Conservation (phyloP, 176 grass and related monocot genomes). For the Calamus simplicifolius region DNA sequence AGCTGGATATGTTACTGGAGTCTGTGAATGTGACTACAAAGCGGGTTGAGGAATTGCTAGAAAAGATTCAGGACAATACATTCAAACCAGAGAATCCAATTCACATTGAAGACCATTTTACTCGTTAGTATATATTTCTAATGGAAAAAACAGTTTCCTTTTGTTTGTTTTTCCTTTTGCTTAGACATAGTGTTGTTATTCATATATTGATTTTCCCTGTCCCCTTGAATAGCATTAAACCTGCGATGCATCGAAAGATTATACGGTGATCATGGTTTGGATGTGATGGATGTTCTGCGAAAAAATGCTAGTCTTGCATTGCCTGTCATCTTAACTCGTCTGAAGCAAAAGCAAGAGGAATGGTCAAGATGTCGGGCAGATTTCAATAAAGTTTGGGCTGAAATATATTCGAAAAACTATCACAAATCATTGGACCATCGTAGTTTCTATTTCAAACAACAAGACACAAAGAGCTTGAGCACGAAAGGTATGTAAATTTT, state of each 20-base stretch:
- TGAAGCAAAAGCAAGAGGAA: constrained; percentile 77
- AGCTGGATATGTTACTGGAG: constrained; percentile 30
- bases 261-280: constrained; percentile 72
- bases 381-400: constrained; percentile 80
- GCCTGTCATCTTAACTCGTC: constrained; percentile 66
- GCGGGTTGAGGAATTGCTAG: constrained; percentile 24
- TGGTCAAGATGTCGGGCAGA: constrained; percentile 66
- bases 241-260: constrained; percentile 64
- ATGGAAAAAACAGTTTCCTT: background rate
- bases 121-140: constrained; percentile 7
- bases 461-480: constrained; percentile 67
- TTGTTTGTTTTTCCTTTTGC: constrained; percentile 9
- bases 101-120: constrained; percentile 17
- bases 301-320: constrained; percentile 62
- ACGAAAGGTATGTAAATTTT: constrained; percentile 43
- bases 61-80: constrained; percentile 16
- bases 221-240: constrained; percentile 42
- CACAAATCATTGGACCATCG: constrained; percentile 80
- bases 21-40: constrained; percentile 22
- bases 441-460: constrained; percentile 83
- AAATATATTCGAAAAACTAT: constrained; percentile 82
- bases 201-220: too few species aligned
- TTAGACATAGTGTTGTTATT: too few species aligned
- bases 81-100: constrained; percentile 13
- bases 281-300: constrained; percentile 64